phyloP scores from a whole-genome alignment of 2,329 filamentous ascomycete species.

The Colletotrichum sp. region DNA sequence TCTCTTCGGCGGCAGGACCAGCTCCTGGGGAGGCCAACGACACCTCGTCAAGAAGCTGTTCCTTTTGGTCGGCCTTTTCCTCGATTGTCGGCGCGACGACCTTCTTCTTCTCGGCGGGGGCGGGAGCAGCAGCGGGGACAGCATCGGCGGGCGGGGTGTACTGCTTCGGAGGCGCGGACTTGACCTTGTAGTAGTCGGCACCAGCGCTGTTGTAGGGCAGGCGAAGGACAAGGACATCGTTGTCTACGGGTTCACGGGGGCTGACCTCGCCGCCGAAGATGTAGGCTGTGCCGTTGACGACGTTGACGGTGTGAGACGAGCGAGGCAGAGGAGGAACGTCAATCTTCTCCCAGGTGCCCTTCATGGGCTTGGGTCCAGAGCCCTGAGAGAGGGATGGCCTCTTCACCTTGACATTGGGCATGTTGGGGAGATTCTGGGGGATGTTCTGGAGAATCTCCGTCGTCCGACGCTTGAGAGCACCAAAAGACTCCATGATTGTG shows the following conservation, averaged over 20 bases:
- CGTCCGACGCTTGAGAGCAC: slow-evolving; percentile 58
- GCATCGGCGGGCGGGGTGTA: slow-evolving; percentile 22
- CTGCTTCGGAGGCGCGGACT: slow-evolving; percentile 46
- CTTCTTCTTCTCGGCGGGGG: slow-evolving; percentile 7
- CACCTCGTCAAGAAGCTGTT: slow-evolving; percentile 47
- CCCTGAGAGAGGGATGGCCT: slow-evolving; percentile 21
- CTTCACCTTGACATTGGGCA: slow-evolving; percentile 28
- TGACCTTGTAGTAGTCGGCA: slow-evolving; percentile 65
- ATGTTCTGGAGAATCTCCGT: slow-evolving; percentile 57
- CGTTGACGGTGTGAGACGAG: slow-evolving; percentile 75
- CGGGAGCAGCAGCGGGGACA: slow-evolving; percentile 15
- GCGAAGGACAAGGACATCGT: slow-evolving; percentile 71
- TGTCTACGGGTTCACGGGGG: slow-evolving; percentile 72
- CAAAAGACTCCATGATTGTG: slow-evolving; percentile 56
- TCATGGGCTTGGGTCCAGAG: slow-evolving; percentile 40
- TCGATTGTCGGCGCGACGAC: slow-evolving; percentile 22
- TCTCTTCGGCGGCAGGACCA: slow-evolving; percentile 24
- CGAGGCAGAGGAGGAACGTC: slow-evolving; percentile 63
- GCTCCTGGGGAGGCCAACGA: slow-evolving; percentile 39
- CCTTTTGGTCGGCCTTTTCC: slow-evolving; percentile 27
- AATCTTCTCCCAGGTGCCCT: slow-evolving; percentile 67
- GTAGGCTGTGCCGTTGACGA: slow-evolving; percentile 60
- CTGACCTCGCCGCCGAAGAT: slow-evolving; percentile 80
- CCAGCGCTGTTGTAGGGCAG: slow-evolving; percentile 62
- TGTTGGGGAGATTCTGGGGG: slow-evolving; percentile 48